A percentile compares a stretch with the other conserved stretches of the same genome.
Conservation (phyloP, 1,139 yeast species). For the Kodamaea fungicola region DNA sequence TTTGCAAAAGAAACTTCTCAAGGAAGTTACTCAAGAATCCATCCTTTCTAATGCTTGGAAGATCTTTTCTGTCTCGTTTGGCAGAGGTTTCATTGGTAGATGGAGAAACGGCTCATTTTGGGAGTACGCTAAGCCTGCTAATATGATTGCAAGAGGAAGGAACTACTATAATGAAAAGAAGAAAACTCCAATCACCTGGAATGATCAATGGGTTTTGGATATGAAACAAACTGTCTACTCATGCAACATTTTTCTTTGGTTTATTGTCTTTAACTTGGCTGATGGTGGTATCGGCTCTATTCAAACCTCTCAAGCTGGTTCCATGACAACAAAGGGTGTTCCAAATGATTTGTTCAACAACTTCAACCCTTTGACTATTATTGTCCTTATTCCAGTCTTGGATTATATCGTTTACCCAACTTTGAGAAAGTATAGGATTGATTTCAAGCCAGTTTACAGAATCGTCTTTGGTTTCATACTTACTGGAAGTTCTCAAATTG, state of each 20-base stretch:
- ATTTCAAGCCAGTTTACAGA: slow-evolving; percentile 18
- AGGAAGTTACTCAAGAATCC: slow-evolving; percentile 45
- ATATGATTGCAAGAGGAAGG: slow-evolving; percentile 44
- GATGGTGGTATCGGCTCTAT: slow-evolving; percentile 66
- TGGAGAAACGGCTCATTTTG: slow-evolving; percentile 38
- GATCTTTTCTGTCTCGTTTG: slow-evolving; percentile 38
- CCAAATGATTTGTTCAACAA: slow-evolving; percentile 71
- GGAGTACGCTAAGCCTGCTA: slow-evolving; percentile 55
- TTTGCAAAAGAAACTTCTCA: slow-evolving; percentile 35
- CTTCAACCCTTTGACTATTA: slow-evolving; percentile 65
- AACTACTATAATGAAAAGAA: slow-evolving; percentile 24
- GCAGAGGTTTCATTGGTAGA: slow-evolving; percentile 39
- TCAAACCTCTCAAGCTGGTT: slow-evolving; percentile 63
- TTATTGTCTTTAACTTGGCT: slow-evolving; percentile 57
- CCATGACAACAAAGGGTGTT: slow-evolving; percentile 63
- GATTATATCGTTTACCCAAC: slow-evolving; percentile 57
- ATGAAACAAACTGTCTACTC: slow-evolving; percentile 55
- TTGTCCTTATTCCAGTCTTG: slow-evolving; percentile 60
- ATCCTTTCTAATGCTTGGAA: slow-evolving; percentile 42
- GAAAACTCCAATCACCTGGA: slow-evolving; percentile 39
- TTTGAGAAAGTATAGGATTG: slow-evolving; percentile 45
- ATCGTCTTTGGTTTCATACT: slow-evolving; percentile 30
- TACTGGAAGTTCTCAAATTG: slow-evolving; percentile 36
- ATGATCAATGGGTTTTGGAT: slow-evolving; percentile 60
- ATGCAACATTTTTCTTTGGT: slow-evolving; percentile 61